Conservation (phyloP, 768 basidiomycete genomes). For the Polyporus arcularius region DNA sequence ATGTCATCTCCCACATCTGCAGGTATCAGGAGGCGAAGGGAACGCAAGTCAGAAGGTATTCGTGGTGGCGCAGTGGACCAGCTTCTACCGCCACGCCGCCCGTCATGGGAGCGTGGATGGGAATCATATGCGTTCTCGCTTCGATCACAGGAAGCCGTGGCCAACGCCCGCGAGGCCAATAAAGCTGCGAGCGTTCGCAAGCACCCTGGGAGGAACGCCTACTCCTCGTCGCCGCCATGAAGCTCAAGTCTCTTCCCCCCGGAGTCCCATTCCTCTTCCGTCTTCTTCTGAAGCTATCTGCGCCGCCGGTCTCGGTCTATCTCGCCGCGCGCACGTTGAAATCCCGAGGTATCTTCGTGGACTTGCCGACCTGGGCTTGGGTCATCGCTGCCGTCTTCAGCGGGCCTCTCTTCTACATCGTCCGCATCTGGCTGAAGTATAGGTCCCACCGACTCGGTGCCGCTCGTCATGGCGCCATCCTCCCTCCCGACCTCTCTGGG, state of each 20-base stretch:
- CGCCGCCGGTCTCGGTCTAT: constrained; percentile 8
- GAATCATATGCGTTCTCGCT: background rate
- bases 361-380: constrained; percentile 16
- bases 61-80: no score
- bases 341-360: background rate
- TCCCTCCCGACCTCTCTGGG: constrained; percentile 35
- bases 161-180: background rate
- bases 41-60: no score
- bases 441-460: constrained; percentile 9
- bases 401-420: constrained; percentile 9
- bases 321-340: background rate
- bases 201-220: background rate
- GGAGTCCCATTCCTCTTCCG: constrained; percentile 15
- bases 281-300: constrained; percentile 3
- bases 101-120: background rate
- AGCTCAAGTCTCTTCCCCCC: constrained; percentile 14
- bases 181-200: background rate
- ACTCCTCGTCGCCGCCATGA: constrained; percentile 1
- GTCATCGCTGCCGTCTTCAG: constrained; percentile 4
- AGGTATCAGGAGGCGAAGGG: no score
- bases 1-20: no score
- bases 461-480: constrained; percentile 15
- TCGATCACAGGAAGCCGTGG: background rate
- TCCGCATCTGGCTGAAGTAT: constrained; percentile 5
- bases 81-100: no score